phyloP scores from a whole-genome alignment of 768 basidiomycete genomes.

The Rhizopogon sp. region DNA sequence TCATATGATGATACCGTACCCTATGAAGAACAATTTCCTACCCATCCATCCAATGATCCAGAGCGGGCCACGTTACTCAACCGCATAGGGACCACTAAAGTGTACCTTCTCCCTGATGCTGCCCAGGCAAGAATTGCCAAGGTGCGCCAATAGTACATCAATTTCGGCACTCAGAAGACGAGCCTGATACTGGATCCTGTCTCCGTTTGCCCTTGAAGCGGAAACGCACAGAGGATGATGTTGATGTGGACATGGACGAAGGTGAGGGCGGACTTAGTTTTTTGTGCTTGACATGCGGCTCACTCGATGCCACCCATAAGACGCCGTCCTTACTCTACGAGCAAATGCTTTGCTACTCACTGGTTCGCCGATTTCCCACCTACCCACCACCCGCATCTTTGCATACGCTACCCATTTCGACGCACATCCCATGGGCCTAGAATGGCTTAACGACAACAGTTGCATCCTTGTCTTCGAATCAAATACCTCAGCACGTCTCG shows the following conservation, averaged over 20 bases:
- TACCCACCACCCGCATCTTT: constrained; percentile 74
- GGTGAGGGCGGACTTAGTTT: constrained; percentile 5
- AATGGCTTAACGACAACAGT: constrained; percentile 84
- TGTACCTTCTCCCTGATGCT: constrained; percentile 75
- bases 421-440: constrained; percentile 66
- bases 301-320: constrained; percentile 20
- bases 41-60: constrained; percentile 24
- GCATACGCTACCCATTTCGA: constrained; percentile 81
- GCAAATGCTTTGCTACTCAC: constrained; percentile 67
- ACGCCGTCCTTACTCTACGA: constrained; percentile 37
- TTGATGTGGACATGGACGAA: constrained; percentile 30
- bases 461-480: constrained; percentile 74
- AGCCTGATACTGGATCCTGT: constrained; percentile 39
- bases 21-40: constrained; percentile 53
- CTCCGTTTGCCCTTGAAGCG: constrained; percentile 40
- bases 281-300: constrained; percentile 5
- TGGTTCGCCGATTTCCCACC: constrained; percentile 67
- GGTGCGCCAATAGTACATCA: constrained; percentile 56
- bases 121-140: constrained; percentile 57
- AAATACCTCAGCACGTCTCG: constrained; percentile 46
- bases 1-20: constrained; percentile 53
- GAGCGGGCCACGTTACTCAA: constrained; percentile 39
- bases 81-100: constrained; percentile 67
- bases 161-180: constrained; percentile 30
- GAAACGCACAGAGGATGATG: constrained; percentile 33